Percentiles rank a stretch among this genome's conserved stretches.
Conservation (phyloP, 177 flowering plant genomes). For the Vitis hybrid region DNA sequence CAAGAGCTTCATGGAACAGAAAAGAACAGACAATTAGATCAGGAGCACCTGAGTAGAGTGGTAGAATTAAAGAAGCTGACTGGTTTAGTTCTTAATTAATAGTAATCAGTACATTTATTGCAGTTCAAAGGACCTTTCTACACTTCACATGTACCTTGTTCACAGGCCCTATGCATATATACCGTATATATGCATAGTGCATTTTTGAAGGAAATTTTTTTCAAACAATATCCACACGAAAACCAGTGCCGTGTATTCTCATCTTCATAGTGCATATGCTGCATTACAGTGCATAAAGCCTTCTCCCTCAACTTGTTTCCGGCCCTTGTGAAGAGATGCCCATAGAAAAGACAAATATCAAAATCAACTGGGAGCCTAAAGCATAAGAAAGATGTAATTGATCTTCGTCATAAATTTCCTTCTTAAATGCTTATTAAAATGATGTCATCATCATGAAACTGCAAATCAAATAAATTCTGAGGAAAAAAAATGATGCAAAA, state of each 20-base stretch:
- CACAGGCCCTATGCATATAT: slow-evolving; percentile 22
- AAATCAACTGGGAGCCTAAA: background rate
- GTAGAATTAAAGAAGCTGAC: no score
- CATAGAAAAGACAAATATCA: slow-evolving; percentile 31
- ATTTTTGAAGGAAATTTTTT: no score
- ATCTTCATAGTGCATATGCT: slow-evolving; percentile 79
- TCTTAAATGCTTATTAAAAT: no score
- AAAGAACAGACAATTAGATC: background rate
- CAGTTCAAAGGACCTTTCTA: background rate
- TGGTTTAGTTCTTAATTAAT: no score
- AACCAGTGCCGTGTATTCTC: slow-evolving; percentile 73
- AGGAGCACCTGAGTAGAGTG: background rate
- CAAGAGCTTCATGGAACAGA: background rate
- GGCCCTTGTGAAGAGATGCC: slow-evolving; percentile 50
- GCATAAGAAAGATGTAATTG: background rate
- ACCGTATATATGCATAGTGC: no score
- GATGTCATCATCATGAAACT: no score
- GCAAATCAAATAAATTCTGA: no score
- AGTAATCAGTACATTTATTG: slow-evolving; percentile 19
- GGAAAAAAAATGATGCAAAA: no score
- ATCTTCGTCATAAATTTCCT: no score
- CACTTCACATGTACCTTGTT: slow-evolving; percentile 40
- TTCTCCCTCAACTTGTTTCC: slow-evolving; percentile 44
- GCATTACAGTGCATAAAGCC: slow-evolving; percentile 47
- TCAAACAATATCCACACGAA: no score